Evolutionary conservation across 2,329 filamentous ascomycete genomes (phyloP).

Genomic region (Talaromyces sp.): DNA sequence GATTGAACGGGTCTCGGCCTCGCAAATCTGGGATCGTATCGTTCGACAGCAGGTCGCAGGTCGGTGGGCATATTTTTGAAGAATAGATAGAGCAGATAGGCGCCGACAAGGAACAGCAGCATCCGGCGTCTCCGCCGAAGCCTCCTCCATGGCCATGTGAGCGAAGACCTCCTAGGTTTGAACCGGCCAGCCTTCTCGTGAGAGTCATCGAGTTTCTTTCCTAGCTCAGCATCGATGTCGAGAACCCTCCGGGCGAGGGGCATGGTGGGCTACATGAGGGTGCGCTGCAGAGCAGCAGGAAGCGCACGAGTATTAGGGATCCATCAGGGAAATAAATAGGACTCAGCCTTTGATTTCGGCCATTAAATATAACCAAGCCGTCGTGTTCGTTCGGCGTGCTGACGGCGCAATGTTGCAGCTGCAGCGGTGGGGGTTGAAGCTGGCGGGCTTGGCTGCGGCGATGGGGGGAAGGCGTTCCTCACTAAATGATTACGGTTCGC

Average conservation of each 20-base stretch:
- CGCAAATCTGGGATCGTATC: conserved; percentile 24
- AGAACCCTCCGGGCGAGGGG: conserved; percentile 38
- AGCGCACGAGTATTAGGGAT: conserved; percentile 18
- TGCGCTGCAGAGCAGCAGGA: background rate
- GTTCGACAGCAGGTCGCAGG: conserved; percentile 28
- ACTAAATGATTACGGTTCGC: background rate
- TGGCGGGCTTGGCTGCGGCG: background rate
- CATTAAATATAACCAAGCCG: conserved; percentile 4
- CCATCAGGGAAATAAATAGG: conserved; percentile 5
- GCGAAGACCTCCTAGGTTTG: conserved; percentile 21
- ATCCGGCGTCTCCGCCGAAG: conserved; percentile 46
- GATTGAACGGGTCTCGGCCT: background rate
- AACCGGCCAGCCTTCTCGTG: conserved; percentile 35
- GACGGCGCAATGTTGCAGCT: background rate
- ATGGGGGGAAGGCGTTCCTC: background rate
- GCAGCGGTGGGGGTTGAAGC: background rate
- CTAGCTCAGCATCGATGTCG: conserved; percentile 56
- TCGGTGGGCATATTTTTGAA: conserved; percentile 58
- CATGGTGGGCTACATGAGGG: conserved; percentile 25
- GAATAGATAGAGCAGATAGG: conserved; percentile 58
- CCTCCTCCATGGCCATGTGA: conserved; percentile 30
- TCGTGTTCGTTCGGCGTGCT: background rate
- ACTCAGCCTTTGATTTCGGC: background rate
- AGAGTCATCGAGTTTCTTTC: conserved; percentile 59
- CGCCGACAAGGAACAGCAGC: conserved; percentile 42